Evolutionary conservation across 2,329 filamentous ascomycete species (phyloP).

Genomic region (Colletotrichum agaves): DNA sequence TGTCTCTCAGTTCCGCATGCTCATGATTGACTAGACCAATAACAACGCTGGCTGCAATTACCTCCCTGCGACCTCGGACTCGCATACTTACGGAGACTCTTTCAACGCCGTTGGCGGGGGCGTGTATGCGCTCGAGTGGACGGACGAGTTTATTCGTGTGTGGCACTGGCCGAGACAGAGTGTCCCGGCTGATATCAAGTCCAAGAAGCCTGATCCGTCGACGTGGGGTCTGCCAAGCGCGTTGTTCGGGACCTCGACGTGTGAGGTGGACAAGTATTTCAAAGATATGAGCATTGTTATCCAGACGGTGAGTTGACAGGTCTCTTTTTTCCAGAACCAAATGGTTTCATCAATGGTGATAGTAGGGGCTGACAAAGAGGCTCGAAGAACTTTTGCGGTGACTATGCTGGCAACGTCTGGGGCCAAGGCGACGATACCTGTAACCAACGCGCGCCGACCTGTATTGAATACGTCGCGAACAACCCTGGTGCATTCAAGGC

Average conservation of each 20-base stretch:
- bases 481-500: constrained; percentile 56
- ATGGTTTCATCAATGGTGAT: neutral
- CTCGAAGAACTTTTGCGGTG: constrained; percentile 75
- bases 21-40: constrained; percentile 13
- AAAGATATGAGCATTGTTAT: constrained; percentile 77
- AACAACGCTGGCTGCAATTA: constrained; percentile 60
- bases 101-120: constrained; percentile 77
- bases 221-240: constrained; percentile 77
- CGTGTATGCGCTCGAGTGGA: constrained; percentile 79
- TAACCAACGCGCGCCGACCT: constrained; percentile 54
- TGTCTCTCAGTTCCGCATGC: neutral
- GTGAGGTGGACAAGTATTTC: constrained; percentile 75
- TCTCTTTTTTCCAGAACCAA: constrained; percentile 3
- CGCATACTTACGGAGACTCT: constrained; percentile 65
- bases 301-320: constrained; percentile 62
- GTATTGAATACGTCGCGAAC: constrained; percentile 57
- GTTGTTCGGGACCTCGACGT: constrained; percentile 71
- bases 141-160: constrained; percentile 72
- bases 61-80: constrained; percentile 52
- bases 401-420: constrained; percentile 71
- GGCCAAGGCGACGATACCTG: constrained; percentile 50
- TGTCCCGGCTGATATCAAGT: constrained; percentile 73
- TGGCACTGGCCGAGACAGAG: constrained; percentile 79
- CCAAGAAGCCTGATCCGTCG: constrained; percentile 68
- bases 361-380: constrained; percentile 2